A percentile compares a stretch with the other conserved stretches of the same genome.
Conservation (phyloP, 2,329 filamentous ascomycete genomes). For the Pseudocercospora pini-densiflorae region DNA sequence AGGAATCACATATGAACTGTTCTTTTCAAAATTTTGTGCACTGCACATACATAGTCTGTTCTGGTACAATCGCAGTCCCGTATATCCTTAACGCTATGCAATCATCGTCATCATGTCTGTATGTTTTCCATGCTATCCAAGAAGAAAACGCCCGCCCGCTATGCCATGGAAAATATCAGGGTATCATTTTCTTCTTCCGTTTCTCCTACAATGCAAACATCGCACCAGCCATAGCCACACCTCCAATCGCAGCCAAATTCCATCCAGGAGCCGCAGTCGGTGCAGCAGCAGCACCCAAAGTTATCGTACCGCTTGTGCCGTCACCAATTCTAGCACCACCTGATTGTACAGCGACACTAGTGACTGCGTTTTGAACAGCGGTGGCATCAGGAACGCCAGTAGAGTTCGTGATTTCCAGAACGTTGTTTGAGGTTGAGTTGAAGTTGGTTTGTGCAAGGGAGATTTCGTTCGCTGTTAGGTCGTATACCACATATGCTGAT, state of each 20-base stretch:
- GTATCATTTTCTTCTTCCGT: background rate
- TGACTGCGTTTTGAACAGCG: constrained; percentile 56
- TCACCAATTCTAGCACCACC: constrained; percentile 49
- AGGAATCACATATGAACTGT: background rate
- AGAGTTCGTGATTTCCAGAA: constrained; percentile 60
- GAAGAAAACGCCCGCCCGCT: background rate
- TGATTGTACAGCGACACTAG: constrained; percentile 48
- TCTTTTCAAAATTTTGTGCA: background rate
- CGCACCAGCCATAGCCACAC: constrained; percentile 18
- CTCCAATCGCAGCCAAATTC: constrained; percentile 28
- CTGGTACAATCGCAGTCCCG: background rate
- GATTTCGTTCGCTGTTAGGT: constrained; percentile 64
- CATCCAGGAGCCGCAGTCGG: constrained; percentile 35
- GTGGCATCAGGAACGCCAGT: constrained; percentile 59
- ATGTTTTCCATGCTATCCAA: background rate
- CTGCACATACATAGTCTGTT: background rate
- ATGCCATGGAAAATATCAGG: background rate
- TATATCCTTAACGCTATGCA: background rate
- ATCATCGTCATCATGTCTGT: background rate
- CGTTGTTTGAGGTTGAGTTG: constrained; percentile 57
- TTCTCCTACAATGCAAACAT: constrained; percentile 4
- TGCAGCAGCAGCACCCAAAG: constrained; percentile 19
- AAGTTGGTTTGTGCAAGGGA: constrained; percentile 65
- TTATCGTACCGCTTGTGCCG: constrained; percentile 20
- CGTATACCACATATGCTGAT: constrained; percentile 67